Evolutionary conservation across 306 rosid genomes (phyloP), one percentile per base, ranked within the genome.

Genomic region (Phaseolus lunatus): DNA sequence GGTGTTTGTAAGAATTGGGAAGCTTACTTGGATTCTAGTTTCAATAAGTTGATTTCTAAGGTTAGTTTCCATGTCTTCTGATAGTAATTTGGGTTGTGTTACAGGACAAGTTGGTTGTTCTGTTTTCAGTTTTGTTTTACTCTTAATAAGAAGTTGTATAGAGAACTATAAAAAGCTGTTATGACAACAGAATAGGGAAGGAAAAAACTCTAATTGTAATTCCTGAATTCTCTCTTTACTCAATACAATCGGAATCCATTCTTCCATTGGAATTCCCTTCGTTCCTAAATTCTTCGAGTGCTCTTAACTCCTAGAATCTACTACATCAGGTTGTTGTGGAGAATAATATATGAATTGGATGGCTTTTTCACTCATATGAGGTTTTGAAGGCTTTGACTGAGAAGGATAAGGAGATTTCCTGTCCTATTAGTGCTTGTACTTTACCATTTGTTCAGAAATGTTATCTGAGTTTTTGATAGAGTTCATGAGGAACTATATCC

Each of bases 351-450:
- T 59, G 78, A 45, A 18, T 45, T 74, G 47, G 45, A 35, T 45
- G 19, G 31, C 5, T n/a, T 74, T 57, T 44, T 59, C 47, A 31
- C 19, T 18, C 62, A 10, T 19, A 23, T 7, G 9, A 50, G 33
- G 53, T 70, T 70, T 18, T 29, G 63, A 50, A 70, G 62, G 63
- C 76, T 50, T 13, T 70, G 47, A 11, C 35, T 52, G 76, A 18
- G 48, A 31, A 20, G 31, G 76, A 70, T 31, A 70, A 31, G 29
- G 75, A 49, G 13, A 70, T 50, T 70, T 50, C 18, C 20, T 9
- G 7, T 9, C 16, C 59, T 47, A 24, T 47, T 47, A 58, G 12
- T 26, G 3, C 15, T 45, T 67, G 16, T 13, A 48, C 43, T 47
- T 9, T n/a, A 1, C 44, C 59, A 43, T 61, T 7, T 76, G 35